Evolutionary conservation across 148 eudicot species (phyloP).

Genomic region (Silene uniflora): DNA sequence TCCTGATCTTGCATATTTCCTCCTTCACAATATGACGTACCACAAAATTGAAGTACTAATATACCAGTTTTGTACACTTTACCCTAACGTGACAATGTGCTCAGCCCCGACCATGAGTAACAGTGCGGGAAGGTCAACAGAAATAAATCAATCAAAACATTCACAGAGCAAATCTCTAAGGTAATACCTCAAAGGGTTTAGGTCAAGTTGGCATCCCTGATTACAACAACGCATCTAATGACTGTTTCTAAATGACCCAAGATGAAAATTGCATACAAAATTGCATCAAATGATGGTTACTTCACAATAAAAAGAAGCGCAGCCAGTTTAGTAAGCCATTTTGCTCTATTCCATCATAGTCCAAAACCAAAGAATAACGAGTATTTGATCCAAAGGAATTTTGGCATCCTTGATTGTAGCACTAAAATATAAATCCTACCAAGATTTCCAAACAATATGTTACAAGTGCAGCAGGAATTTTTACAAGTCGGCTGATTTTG

Average conservation of each 20-base stretch:
- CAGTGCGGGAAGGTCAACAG: background rate
- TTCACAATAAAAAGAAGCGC: too few species aligned
- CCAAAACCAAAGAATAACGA: too few species aligned
- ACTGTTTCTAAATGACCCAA: too few species aligned
- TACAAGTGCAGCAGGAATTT: slow-evolving; percentile 1
- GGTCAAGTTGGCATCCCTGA: background rate
- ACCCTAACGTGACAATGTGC: background rate
- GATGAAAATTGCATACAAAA: too few species aligned
- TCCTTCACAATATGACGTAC: background rate
- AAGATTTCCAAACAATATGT: background rate
- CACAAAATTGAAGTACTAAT: background rate
- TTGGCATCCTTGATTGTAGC: background rate
- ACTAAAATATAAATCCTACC: background rate
- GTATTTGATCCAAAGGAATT: too few species aligned
- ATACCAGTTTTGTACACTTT: background rate
- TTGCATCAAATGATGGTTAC: too few species aligned
- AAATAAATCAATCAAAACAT: background rate
- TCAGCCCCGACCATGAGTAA: background rate
- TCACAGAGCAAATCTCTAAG: background rate
- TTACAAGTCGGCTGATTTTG: background rate
- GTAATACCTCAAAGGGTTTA: background rate
- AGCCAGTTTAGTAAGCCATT: too few species aligned
- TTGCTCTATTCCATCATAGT: too few species aligned
- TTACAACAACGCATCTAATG: background rate
- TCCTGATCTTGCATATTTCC: background rate